Evolutionary conservation across 163 green algal species (phyloP).

Genomic region (Scenedesmus sp.): DNA sequence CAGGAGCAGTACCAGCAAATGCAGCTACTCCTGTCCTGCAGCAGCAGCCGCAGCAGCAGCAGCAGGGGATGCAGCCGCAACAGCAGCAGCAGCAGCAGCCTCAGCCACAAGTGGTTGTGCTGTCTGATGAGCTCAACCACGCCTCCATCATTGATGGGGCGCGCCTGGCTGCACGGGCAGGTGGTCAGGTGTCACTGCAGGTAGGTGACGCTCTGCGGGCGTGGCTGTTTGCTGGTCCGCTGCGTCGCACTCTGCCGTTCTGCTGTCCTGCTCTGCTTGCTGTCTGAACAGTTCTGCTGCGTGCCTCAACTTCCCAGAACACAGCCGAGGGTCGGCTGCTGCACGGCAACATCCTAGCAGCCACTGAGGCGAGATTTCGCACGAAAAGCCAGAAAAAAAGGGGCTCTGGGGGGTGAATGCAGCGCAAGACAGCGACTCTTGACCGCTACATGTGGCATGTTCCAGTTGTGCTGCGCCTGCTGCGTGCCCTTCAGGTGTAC

Average conservation of each 20-base stretch:
- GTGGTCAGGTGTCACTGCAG: conserved; percentile 13
- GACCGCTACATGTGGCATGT: not conserved
- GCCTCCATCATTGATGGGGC: conserved; percentile 96
- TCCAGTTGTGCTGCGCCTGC: not conserved
- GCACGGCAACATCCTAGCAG: no score
- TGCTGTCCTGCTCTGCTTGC: no score
- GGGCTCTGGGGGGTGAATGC: no score
- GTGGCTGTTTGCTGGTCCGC: not conserved
- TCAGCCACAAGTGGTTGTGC: conserved; percentile 65
- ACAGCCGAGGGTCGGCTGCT: no score
- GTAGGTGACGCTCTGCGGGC: not conserved
- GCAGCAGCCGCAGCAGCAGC: not conserved
- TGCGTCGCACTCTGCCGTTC: not conserved
- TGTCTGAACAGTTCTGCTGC: no score
- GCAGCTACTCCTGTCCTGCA: not conserved
- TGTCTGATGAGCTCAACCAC: conserved; percentile 98
- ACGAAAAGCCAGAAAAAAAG: no score
- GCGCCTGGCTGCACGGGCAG: conserved; percentile 68
- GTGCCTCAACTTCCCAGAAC: no score
- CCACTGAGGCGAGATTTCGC: no score
- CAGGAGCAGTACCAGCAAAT: conserved; percentile 19
- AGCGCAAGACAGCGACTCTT: not conserved
- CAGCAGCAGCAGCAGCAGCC: not conserved
- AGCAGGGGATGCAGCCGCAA: not conserved
- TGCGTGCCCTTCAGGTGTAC: conserved; percentile 79